phyloP scores from a whole-genome alignment of 805 yeast species.

The Isabelozyma gotoi region DNA sequence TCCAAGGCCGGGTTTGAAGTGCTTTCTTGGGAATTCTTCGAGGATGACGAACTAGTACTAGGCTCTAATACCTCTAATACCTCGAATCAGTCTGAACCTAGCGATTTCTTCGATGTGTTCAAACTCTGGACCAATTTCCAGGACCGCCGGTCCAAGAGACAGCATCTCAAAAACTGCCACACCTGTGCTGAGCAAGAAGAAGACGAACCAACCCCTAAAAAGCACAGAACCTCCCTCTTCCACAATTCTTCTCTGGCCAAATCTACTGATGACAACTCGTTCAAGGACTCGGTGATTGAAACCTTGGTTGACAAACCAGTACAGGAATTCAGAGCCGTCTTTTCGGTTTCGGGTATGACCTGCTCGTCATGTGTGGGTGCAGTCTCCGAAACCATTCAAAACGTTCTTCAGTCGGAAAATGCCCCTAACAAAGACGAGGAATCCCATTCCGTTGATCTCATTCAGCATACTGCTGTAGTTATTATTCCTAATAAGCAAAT shows the following conservation, averaged over 20 bases:
- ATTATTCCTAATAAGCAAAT: constrained; percentile 52
- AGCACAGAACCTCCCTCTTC: too few species aligned
- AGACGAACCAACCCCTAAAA: neutral
- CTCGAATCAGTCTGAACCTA: too few species aligned
- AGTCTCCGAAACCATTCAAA: constrained; percentile 27
- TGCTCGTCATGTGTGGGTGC: constrained; percentile 38
- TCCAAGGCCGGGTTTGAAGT: constrained; percentile 38
- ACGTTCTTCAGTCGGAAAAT: constrained; percentile 1
- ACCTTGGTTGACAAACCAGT: constrained; percentile 23
- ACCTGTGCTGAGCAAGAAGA: constrained; percentile 30
- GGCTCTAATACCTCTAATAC: constrained; percentile 21
- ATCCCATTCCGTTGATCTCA: constrained; percentile 49
- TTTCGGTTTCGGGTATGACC: constrained; percentile 49
- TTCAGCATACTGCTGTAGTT: constrained; percentile 53
- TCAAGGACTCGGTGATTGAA: constrained; percentile 18
- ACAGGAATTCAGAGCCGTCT: constrained; percentile 46
- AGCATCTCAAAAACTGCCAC: constrained; percentile 43
- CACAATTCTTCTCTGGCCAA: too few species aligned
- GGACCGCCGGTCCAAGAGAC: constrained; percentile 14
- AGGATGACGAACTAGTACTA: constrained; percentile 15
- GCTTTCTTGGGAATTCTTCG: constrained; percentile 30
- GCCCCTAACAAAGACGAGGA: constrained; percentile 13
- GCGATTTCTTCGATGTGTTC: constrained; percentile 16
- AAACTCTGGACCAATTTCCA: constrained; percentile 15
- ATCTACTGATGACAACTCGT: too few species aligned